These are phyloP conservation scores for Capsella bursapastoris DNA, from an alignment of 345 rosid species.

Conservation along the genomic window DNA sequence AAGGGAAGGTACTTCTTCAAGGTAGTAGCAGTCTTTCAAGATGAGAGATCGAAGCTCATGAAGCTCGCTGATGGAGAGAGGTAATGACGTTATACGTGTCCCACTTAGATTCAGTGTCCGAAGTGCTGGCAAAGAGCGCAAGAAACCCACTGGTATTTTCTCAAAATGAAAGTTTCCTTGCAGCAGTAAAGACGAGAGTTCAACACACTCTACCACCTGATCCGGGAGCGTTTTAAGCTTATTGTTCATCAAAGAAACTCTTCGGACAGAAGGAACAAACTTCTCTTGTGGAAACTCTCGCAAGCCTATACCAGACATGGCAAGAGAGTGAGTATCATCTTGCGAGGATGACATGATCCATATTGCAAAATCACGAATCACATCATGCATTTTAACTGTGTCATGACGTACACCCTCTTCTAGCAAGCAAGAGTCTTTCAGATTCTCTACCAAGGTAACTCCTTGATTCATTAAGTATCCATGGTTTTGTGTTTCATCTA, in stretches of 20 bases:
- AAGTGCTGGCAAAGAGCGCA: conserved; percentile 44
- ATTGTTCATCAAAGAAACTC: conserved; percentile 56
- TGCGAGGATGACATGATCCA: conserved; percentile 45
- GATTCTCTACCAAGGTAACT: conserved; percentile 47
- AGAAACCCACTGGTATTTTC: conserved; percentile 38
- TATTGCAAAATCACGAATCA: conserved; percentile 56
- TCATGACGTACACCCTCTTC: conserved; percentile 48
- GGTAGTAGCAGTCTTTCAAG: conserved; percentile 43
- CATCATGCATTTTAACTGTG: conserved; percentile 55
- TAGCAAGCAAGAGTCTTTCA: conserved; percentile 53
- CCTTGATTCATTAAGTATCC: conserved; percentile 46
- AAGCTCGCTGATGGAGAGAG: conserved; percentile 43
- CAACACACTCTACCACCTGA: conserved; percentile 33
- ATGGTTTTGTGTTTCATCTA: conserved; percentile 40
- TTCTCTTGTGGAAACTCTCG: conserved; percentile 30
- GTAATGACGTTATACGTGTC: conserved; percentile 45
- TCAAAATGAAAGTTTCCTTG: conserved; percentile 46
- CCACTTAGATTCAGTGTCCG: conserved; percentile 46
- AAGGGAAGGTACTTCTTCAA: conserved; percentile 48
- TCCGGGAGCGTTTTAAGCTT: conserved; percentile 37
- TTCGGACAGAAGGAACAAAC: conserved; percentile 38
- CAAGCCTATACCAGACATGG: conserved; percentile 46
- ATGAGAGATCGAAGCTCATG: conserved; percentile 45
- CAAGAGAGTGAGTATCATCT: conserved; percentile 40
- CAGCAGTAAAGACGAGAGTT: conserved; percentile 43